phyloP scores from a whole-genome alignment of 441 rosid species.

The Sinapis alba region DNA sequence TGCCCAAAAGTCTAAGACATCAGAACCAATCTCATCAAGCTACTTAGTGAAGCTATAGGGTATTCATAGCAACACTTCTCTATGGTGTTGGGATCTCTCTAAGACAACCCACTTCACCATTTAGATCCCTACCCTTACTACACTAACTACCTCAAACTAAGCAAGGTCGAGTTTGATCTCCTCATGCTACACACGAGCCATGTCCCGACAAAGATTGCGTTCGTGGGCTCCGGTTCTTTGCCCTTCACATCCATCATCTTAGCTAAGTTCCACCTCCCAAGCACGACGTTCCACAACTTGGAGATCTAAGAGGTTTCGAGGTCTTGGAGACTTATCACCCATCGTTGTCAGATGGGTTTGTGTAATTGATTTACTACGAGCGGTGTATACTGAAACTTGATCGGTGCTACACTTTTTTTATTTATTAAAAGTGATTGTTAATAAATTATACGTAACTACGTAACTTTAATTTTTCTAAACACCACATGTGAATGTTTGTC shows the following conservation, averaged over 20 bases:
- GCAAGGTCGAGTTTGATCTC: slow-evolving; percentile 43
- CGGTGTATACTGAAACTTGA: background rate
- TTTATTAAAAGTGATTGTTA: background rate
- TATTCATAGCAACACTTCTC: slow-evolving; percentile 42
- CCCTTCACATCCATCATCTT: slow-evolving; percentile 49
- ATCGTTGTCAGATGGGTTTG: slow-evolving; percentile 54
- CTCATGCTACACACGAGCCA: slow-evolving; percentile 25
- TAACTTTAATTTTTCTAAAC: background rate
- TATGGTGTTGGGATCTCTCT: slow-evolving; percentile 27
- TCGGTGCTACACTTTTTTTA: background rate
- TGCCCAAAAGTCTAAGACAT: slow-evolving; percentile 37
- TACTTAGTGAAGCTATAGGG: slow-evolving; percentile 44
- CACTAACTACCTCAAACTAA: slow-evolving; percentile 49
- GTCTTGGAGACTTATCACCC: slow-evolving; percentile 68
- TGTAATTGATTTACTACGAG: background rate
- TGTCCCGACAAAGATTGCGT: slow-evolving; percentile 47
- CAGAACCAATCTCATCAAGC: slow-evolving; percentile 36
- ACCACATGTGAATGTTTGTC: background rate
- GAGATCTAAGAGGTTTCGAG: slow-evolving; percentile 70
- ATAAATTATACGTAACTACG: background rate
- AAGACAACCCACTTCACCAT: slow-evolving; percentile 40
- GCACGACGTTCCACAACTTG: slow-evolving; percentile 44
- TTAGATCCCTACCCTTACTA: slow-evolving; percentile 47
- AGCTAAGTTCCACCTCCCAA: slow-evolving; percentile 43
- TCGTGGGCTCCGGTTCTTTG: slow-evolving; percentile 55